Percentiles rank a stretch among this genome's conserved stretches.
phyloP scores from a whole-genome alignment of 2,329 filamentous ascomycete species.

The Sphaceloma murrayae region DNA sequence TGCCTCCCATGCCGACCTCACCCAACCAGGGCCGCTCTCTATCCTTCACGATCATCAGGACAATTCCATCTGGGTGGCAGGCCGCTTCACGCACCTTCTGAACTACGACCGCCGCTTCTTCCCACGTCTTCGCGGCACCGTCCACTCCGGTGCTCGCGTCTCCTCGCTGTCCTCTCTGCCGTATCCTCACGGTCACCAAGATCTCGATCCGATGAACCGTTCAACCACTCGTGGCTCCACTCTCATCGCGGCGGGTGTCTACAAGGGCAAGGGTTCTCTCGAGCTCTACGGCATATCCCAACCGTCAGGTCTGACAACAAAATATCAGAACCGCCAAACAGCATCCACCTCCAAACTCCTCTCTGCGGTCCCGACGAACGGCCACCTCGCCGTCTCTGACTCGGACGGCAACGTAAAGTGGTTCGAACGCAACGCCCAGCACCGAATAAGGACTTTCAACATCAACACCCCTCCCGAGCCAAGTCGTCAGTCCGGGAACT shows the following conservation, averaged over 20 bases:
- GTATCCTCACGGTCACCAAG: conserved; percentile 55
- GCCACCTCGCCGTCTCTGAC: conserved; percentile 72
- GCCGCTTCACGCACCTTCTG: conserved; percentile 78
- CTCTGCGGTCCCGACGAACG: conserved; percentile 71
- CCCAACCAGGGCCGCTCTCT: conserved; percentile 71
- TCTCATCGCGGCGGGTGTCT: conserved; percentile 75
- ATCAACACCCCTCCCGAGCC: conserved; percentile 38
- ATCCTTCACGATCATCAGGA: conserved; percentile 65
- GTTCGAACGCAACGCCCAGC: conserved; percentile 72
- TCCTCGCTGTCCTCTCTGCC: conserved; percentile 63
- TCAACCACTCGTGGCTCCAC: conserved; percentile 49
- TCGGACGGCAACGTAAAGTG: conserved; percentile 77
- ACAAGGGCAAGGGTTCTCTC: conserved; percentile 81
- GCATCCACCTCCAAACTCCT: conserved; percentile 72
- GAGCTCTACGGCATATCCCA: conserved; percentile 64
- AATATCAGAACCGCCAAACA: conserved; percentile 71
- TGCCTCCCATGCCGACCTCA: conserved; percentile 56
- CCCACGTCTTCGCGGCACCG: conserved; percentile 63
- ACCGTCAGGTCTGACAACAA: conserved; percentile 26
- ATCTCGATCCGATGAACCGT: conserved; percentile 48
- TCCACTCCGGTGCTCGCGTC: conserved; percentile 74
- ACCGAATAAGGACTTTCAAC: conserved; percentile 47
- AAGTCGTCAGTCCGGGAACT: too few relatives aligned
- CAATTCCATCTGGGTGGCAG: conserved; percentile 76
- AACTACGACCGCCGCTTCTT: conserved; percentile 85